A percentile compares a stretch with the other conserved stretches of the same genome.
These are phyloP conservation scores for Xylaria arbuscula DNA, from an alignment of 2,329 filamentous ascomycete species.

Conservation along the genomic window DNA sequence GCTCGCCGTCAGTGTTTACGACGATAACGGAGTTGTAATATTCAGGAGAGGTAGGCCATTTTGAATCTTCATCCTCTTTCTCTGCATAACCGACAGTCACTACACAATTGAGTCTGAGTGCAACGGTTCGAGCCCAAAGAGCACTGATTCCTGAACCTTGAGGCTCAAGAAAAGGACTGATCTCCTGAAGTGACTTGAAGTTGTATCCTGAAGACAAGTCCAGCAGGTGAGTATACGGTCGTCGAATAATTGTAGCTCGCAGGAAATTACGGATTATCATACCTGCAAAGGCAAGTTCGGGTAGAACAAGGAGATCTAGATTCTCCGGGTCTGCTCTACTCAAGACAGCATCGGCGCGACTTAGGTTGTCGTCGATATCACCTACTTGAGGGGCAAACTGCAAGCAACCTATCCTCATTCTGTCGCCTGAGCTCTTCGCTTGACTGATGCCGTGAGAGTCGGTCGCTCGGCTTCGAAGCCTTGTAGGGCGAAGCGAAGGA, in stretches of 20 bases:
- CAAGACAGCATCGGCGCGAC: slow-evolving; percentile 73
- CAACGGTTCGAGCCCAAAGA: slow-evolving; percentile 75
- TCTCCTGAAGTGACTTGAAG: slow-evolving; percentile 75
- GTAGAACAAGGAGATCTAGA: slow-evolving; percentile 78
- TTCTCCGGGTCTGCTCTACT: slow-evolving; percentile 60
- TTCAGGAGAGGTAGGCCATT: slow-evolving; percentile 61
- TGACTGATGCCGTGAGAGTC: neutral
- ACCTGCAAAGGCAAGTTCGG: slow-evolving; percentile 82
- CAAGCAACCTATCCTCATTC: slow-evolving; percentile 72
- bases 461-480: neutral
- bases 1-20: slow-evolving; percentile 69
- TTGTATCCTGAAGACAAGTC: slow-evolving; percentile 71
- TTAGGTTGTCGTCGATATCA: slow-evolving; percentile 76
- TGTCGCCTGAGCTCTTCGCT: slow-evolving; percentile 22
- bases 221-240: slow-evolving; percentile 31
- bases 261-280: slow-evolving; percentile 21
- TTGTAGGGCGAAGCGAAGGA: neutral
- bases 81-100: slow-evolving; percentile 83
- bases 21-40: slow-evolving; percentile 62
- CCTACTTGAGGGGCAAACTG: slow-evolving; percentile 80
- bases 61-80: slow-evolving; percentile 62
- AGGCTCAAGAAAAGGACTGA: slow-evolving; percentile 75
- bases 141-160: slow-evolving; percentile 73
- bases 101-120: slow-evolving; percentile 72
- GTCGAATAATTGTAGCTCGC: neutral